Evolutionary conservation across 2,329 filamentous ascomycete genomes (phyloP).

Genomic region (Ascomycota sp.): DNA sequence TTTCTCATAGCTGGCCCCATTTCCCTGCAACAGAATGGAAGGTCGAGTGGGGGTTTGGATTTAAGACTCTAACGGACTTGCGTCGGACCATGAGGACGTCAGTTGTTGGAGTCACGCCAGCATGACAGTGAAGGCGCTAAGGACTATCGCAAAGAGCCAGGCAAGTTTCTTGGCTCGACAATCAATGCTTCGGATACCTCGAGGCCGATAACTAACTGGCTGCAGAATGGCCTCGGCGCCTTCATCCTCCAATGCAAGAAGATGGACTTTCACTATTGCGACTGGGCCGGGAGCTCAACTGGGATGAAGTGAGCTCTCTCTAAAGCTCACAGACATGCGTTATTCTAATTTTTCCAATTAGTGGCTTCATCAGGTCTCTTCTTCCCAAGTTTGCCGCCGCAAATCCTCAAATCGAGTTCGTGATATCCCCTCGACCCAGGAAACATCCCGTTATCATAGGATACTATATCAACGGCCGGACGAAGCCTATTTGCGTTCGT

Average conservation of each 20-base stretch:
- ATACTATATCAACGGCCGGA: conserved; percentile 75
- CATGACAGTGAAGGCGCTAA: conserved; percentile 33
- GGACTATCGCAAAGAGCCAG: conserved; percentile 28
- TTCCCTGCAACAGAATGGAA: no score
- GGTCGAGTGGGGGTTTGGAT: no score
- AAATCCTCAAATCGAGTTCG: conserved; percentile 79
- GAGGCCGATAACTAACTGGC: conserved; percentile 3
- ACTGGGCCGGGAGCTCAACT: conserved; percentile 76
- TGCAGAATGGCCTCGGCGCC: conserved; percentile 80
- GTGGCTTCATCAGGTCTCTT: conserved; percentile 56
- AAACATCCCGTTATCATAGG: conserved; percentile 77
- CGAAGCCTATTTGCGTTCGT: conserved; percentile 70
- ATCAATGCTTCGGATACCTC: neutral
- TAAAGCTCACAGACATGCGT: neutral
- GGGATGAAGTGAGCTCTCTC: conserved; percentile 61
- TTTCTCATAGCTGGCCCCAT: no score
- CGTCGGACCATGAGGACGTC: conserved; percentile 9
- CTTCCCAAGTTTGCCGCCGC: conserved; percentile 56
- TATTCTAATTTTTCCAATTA: conserved; percentile 12
- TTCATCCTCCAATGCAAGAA: conserved; percentile 96
- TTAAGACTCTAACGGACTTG: conserved; percentile 3
- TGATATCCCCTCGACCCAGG: conserved; percentile 69
- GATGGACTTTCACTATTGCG: conserved; percentile 90
- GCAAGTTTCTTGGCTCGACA: conserved; percentile 12
- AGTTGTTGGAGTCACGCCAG: conserved; percentile 12